These are phyloP conservation scores for Camellia japonica DNA, from an alignment of 148 eudicot species.

Conservation along the genomic window DNA sequence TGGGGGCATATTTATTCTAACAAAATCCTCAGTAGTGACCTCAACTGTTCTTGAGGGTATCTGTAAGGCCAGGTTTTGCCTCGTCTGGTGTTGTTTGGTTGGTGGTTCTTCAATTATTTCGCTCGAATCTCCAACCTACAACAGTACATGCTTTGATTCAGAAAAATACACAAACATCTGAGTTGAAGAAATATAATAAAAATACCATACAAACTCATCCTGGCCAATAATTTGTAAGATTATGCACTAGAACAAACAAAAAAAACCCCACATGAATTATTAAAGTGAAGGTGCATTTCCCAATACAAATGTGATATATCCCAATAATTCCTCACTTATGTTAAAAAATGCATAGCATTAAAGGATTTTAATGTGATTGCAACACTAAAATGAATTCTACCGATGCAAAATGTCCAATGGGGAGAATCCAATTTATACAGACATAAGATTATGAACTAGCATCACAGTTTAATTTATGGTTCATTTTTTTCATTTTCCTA, in stretches of 20 bases:
- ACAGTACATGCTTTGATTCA: constrained; percentile 6
- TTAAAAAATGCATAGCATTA: neutral
- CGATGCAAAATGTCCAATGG: neutral
- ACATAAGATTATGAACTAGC: neutral
- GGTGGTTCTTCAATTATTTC: constrained; percentile 71
- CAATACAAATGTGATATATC: neutral
- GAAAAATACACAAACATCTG: neutral
- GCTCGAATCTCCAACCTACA: constrained; percentile 49
- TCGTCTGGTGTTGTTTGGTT: constrained; percentile 26
- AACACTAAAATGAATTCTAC: neutral
- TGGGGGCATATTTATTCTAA: constrained; percentile 52
- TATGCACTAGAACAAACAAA: neutral
- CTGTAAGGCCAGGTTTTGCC: constrained; percentile 40
- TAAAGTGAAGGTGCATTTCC: neutral
- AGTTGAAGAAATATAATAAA: neutral
- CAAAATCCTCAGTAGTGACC: constrained; percentile 45
- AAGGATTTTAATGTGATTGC: neutral
- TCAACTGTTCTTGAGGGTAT: constrained; percentile 45
- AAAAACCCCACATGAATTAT: neutral
- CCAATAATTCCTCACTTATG: neutral
- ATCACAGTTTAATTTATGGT: too few relatives aligned
- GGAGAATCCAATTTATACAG: neutral
- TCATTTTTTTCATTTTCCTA: too few relatives aligned
- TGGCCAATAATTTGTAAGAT: neutral
- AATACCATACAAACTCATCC: neutral